Evolutionary conservation across 371 early-diverging fungal species (phyloP), one percentile per base, ranked within the genome.

Genomic region (Saksenaea oblongispora): DNA sequence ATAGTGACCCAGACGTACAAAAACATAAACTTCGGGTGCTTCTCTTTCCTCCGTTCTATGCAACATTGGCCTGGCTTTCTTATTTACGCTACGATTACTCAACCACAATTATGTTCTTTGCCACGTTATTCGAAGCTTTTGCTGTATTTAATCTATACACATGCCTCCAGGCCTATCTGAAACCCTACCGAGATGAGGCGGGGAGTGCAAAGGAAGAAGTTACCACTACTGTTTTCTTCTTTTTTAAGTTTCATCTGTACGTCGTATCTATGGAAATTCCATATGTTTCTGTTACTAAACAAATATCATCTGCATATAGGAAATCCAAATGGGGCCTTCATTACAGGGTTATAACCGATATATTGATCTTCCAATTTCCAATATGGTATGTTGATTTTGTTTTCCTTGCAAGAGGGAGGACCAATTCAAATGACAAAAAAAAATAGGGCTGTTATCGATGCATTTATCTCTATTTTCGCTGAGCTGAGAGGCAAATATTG

Each of bases 261-360:
- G 75, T 66, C 17, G 22, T 22, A 42, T 51, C 39, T 39, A 34
- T 8, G 14, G 39, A 22, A 9, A 26, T 41, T 28, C 24, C 9
- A 9, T 54, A 24, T 28, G 14, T n/a, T 44, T 47, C n/a, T n/a
- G 22, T 44, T 41, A 2, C 26, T 24, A 18, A 35, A 47, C 26
- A 31, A 42, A 55, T 26, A 54, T 4, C 31, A 31, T 31, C 31
- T 8, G 22, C 10, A 8, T 22, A 27, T 66, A 81, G 82, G 22
- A 69, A 79, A 71, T 82, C 82, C 8, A 79, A 78, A 56, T 82
- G 75, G 68, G 82, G 82, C 14, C 59, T 82, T 31, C 82, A 82
- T 57, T 82, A 69, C 61, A 67, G 79, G 13, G 69, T 75, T 8
- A 77, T 82, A 10, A 75, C 69, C n/a, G 76, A 75, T 26, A 77